Conservation (phyloP, 2,329 filamentous ascomycete genomes). For the Ilyonectria sp. region DNA sequence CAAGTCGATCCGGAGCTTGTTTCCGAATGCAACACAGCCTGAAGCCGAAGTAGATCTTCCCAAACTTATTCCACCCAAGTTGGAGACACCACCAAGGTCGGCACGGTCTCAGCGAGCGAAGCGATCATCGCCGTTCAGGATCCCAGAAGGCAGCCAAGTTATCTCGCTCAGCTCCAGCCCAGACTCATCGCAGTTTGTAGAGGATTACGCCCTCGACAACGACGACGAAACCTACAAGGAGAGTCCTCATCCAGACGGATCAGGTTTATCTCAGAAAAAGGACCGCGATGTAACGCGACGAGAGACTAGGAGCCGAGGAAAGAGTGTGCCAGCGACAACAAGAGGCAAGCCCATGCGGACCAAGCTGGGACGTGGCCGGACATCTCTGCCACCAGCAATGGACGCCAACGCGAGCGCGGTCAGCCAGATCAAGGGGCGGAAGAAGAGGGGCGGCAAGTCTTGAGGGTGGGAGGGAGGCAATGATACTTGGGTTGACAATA, state of each 20-base stretch:
- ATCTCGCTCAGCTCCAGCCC: conserved; percentile 52
- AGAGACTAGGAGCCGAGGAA: conserved; percentile 39
- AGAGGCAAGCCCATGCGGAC: conserved; percentile 16
- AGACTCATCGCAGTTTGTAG: conserved; percentile 34
- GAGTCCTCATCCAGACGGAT: conserved; percentile 34
- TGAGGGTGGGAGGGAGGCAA: conserved; percentile 24
- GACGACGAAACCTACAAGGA: conserved; percentile 44
- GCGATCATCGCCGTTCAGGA: conserved; percentile 40
- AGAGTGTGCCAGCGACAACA: conserved; percentile 36
- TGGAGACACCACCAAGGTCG: conserved; percentile 29
- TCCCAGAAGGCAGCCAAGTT: conserved; percentile 52
- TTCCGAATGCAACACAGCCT: conserved; percentile 54
- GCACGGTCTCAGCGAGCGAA: conserved; percentile 34
- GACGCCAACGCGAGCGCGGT: conserved; percentile 40
- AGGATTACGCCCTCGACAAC: conserved; percentile 42
- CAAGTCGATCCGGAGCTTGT: conserved; percentile 47
- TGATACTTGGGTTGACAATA: not conserved
- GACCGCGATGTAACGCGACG: conserved; percentile 27
- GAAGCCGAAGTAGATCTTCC: conserved; percentile 17
- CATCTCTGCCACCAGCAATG: conserved; percentile 39
- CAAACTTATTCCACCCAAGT: conserved; percentile 20
- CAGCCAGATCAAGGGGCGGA: conserved; percentile 44
- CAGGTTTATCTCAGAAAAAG: conserved; percentile 43
- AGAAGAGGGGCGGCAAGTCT: conserved; percentile 40
- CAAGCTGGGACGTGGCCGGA: conserved; percentile 26